These are phyloP conservation scores for Fusarium nanum DNA, from an alignment of 2,329 filamentous ascomycete species.

Conservation along the genomic window DNA sequence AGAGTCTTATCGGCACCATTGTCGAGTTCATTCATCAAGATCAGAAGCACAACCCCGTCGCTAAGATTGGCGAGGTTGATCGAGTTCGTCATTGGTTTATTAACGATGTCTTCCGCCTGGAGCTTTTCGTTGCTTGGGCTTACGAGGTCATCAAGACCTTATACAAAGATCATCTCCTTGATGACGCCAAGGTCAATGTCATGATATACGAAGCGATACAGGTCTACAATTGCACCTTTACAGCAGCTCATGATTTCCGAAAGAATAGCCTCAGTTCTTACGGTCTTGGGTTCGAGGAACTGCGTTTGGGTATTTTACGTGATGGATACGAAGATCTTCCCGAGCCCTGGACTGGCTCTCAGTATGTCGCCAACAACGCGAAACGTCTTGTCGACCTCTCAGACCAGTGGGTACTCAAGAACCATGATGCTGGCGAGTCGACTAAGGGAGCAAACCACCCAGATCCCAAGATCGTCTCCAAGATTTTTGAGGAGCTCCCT, in stretches of 20 bases:
- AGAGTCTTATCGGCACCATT: constrained; percentile 78
- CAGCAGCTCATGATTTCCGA: constrained; percentile 76
- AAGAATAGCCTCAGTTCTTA: constrained; percentile 76
- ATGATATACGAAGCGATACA: constrained; percentile 75
- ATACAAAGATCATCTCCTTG: constrained; percentile 70
- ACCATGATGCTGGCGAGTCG: constrained; percentile 52
- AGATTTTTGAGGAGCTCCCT: constrained; percentile 62
- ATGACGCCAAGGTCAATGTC: constrained; percentile 65
- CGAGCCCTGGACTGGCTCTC: constrained; percentile 86
- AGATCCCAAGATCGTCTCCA: constrained; percentile 56
- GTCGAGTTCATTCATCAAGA: constrained; percentile 81
- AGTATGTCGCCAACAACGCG: constrained; percentile 69
- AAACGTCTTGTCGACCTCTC: constrained; percentile 70
- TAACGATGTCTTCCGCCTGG: constrained; percentile 76
- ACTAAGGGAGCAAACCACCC: constrained; percentile 50
- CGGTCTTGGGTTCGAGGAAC: constrained; percentile 74
- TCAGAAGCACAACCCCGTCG: constrained; percentile 75
- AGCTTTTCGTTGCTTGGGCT: constrained; percentile 82
- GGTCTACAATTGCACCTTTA: constrained; percentile 68
- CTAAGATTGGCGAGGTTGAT: constrained; percentile 77
- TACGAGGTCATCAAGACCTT: constrained; percentile 80
- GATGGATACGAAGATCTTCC: constrained; percentile 76
- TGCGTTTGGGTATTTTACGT: constrained; percentile 73
- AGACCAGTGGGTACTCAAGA: constrained; percentile 65
- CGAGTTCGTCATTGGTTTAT: constrained; percentile 88